Evolutionary conservation across 225 moss, liverwort and hornwort genomes (phyloP), one percentile per base, ranked within the genome.

Genomic region (Ulota crispa): DNA sequence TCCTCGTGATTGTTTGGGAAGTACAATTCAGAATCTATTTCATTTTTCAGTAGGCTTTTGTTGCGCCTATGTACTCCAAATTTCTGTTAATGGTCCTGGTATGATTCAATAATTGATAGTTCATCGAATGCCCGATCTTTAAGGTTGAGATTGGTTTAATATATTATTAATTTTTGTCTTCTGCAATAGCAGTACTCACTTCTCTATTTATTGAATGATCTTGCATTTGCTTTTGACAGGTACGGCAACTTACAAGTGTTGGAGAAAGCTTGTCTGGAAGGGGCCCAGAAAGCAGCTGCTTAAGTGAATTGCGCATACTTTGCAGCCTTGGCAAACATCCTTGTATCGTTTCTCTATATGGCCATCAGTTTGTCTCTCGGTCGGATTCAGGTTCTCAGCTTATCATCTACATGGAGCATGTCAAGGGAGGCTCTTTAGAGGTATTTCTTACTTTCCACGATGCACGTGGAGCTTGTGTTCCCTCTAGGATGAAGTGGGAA

Each of bases 221-320:
- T 26, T 64, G 27, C 20, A 60, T 45, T 75, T 23, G 28, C 68
- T 72, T 70, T 75, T 61, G 68, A 73, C 83, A 96, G 96, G 91
- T 96, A 67, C 90, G 93, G 65, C 88, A 86, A 75, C 88, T 96
- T 32, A 92, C 91, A 68, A 85, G 85, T 66, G 90, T 82, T 69
- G 86, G 86, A 69, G 95, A 93, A 56, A 88, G 89, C 50, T 79
- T 84, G 65, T 79, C 83, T 41, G 91, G 91, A 14, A 95, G 87
- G 81, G 86, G 92, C 45, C 85, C 88, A 84, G 93, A 93, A 83
- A 95, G 91, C 79, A 95, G 93, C 85, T 94, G 89, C 86, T 85
- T 96, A n/a, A 96, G 96, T 82, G 96, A 96, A 88, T 88, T 96
- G 76, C 96, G 94, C 50, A 91, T 95, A 56, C 91, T 96, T 62